A percentile compares a stretch with the other conserved stretches of the same genome.
Evolutionary conservation across 192 early-diverging fungal species (phyloP).

Genomic region (Gonapodya prolifera): DNA sequence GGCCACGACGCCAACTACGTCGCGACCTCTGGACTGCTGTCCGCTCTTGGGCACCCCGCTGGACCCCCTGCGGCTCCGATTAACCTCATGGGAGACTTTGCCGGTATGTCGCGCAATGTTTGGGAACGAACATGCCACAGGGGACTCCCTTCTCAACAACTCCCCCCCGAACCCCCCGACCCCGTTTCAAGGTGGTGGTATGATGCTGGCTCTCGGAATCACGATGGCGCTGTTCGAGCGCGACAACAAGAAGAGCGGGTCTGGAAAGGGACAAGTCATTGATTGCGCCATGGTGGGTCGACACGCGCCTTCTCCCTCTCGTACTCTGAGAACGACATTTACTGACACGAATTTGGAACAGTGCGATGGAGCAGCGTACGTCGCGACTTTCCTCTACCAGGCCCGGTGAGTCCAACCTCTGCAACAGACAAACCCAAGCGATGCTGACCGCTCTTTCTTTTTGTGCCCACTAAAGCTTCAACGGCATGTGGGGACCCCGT

Average conservation of each 20-base stretch:
- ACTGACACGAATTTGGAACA: not conserved
- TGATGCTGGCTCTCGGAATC: conserved; percentile 50
- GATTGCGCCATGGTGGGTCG: conserved; percentile 39
- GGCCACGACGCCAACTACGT: conserved; percentile 61
- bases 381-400: conserved; percentile 45
- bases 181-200: conserved; percentile 57
- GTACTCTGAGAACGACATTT: not conserved
- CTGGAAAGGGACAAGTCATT: conserved; percentile 51
- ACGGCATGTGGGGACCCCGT: conserved; percentile 17
- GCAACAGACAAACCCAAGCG: too few relatives aligned
- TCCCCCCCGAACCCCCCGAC: too few relatives aligned
- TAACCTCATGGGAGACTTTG: conserved; percentile 3
- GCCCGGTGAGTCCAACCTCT: conserved; percentile 37
- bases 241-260: conserved; percentile 11
- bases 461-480: too few relatives aligned
- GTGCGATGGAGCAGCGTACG: conserved; percentile 39
- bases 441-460: too few relatives aligned
- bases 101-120: too few relatives aligned
- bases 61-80: not conserved
- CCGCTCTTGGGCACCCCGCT: conserved; percentile 8
- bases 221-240: conserved; percentile 47
- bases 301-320: too few relatives aligned
- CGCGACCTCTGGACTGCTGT: conserved; percentile 46
- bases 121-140: too few relatives aligned
- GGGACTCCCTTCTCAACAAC: too few relatives aligned